These are phyloP conservation scores for Coemansia sp. DNA, from an alignment of 192 early-diverging fungal genomes.

Conservation along the genomic window DNA sequence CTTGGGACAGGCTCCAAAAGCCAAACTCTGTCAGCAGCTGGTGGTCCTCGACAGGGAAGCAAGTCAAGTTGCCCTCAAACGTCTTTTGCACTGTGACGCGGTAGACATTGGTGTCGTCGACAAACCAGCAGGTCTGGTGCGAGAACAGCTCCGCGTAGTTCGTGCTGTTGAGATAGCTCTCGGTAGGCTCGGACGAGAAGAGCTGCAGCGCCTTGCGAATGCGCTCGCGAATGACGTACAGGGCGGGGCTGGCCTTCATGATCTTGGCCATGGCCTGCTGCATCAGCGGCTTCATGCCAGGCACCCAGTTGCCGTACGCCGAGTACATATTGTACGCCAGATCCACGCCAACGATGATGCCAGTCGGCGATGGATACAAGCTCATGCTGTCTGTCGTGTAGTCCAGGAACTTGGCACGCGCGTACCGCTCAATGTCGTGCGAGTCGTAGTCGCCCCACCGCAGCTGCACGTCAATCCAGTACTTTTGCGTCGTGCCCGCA, in stretches of 20 bases:
- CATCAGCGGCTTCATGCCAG: constrained; percentile 96
- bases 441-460: constrained; percentile 99
- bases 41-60: constrained; percentile 27
- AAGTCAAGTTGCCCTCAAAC: constrained; percentile 92
- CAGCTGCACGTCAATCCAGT: constrained; percentile 98
- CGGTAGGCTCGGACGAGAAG: constrained; percentile 97
- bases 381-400: constrained; percentile 99
- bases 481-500: constrained; percentile 93
- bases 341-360: constrained; percentile 96
- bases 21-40: constrained; percentile 32
- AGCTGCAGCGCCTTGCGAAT: constrained; percentile 97
- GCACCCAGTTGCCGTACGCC: constrained; percentile 98
- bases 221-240: constrained; percentile 97
- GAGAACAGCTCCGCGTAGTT: constrained; percentile 96
- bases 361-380: constrained; percentile 98
- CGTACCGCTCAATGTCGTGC: constrained; percentile 98
- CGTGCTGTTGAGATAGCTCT: constrained; percentile 93
- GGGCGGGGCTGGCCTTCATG: constrained; percentile 98
- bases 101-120: constrained; percentile 99
- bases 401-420: constrained; percentile 96
- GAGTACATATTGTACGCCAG: constrained; percentile 92
- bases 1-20: constrained; percentile 27
- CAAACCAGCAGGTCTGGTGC: constrained; percentile 99
- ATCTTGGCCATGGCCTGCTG: constrained; percentile 99
- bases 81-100: constrained; percentile 99